These are phyloP conservation scores for Vigna nakashimae DNA, from an alignment of 306 rosid species.

Conservation along the genomic window DNA sequence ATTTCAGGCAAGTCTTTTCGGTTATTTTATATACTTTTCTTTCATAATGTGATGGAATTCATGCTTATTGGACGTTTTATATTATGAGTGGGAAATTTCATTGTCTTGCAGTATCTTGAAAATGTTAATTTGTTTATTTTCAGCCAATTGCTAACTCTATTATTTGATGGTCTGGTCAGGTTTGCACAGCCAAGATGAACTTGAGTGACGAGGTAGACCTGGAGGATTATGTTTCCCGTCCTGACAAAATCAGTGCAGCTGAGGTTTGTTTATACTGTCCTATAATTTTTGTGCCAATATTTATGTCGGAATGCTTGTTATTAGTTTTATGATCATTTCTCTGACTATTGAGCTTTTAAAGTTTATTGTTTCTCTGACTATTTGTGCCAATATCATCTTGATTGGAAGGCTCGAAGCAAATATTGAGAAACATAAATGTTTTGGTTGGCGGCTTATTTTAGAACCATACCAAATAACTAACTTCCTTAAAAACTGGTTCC, in stretches of 20 bases:
- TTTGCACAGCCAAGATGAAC: constrained; percentile 98
- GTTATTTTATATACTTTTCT: constrained; percentile 15
- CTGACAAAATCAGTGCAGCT: constrained; percentile 99
- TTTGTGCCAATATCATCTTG: neutral
- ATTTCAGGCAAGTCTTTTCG: constrained; percentile 73
- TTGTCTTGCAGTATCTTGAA: constrained; percentile 28
- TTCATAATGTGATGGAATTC: neutral
- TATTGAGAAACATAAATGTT: neutral
- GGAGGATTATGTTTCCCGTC: constrained; percentile 99
- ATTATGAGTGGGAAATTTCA: constrained; percentile 7
- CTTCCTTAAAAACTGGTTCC: constrained; percentile 1
- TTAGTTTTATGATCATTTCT: neutral
- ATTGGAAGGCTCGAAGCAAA: constrained; percentile 13
- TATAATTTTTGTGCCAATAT: constrained; percentile 1
- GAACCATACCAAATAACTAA: neutral
- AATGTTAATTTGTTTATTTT: neutral
- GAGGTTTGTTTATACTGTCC: constrained; percentile 71
- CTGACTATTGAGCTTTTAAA: too few relatives aligned
- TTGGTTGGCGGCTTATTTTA: constrained; percentile 25
- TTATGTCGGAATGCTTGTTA: neutral
- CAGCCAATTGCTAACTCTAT: constrained; percentile 23
- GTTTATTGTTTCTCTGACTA: too few relatives aligned
- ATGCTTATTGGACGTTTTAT: constrained; percentile 8
- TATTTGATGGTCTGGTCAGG: constrained; percentile 54
- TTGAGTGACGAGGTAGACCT: constrained; percentile 95